These are phyloP conservation scores for Apostasia ramifera DNA, from an alignment of 106 monocot genomes.

Conservation along the genomic window DNA sequence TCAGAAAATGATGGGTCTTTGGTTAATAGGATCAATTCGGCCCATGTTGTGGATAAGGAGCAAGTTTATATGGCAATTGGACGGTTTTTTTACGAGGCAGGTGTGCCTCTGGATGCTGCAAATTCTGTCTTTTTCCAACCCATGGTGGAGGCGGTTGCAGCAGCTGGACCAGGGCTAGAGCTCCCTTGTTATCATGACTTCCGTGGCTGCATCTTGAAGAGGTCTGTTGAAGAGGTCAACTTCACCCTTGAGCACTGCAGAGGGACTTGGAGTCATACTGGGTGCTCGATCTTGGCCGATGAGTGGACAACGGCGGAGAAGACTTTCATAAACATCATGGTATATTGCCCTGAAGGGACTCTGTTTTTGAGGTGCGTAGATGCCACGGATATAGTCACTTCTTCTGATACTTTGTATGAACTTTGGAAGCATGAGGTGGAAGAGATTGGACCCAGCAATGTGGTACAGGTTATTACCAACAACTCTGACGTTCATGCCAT, in stretches of 20 bases:
- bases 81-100: constrained; percentile 68
- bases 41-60: constrained; percentile 25
- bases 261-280: constrained; percentile 65
- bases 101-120: constrained; percentile 61
- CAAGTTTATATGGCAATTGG: constrained; percentile 64
- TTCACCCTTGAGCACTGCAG: constrained; percentile 34
- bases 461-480: constrained; percentile 79
- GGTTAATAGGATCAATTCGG: constrained; percentile 4
- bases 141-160: constrained; percentile 72
- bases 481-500: constrained; percentile 47
- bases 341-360: constrained; percentile 82
- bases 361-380: constrained; percentile 76
- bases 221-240: constrained; percentile 48
- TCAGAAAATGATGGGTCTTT: not conserved
- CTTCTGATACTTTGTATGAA: constrained; percentile 70
- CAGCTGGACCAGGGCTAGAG: constrained; percentile 45
- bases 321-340: constrained; percentile 69
- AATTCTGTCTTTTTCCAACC: constrained; percentile 72
- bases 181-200: constrained; percentile 62
- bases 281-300: constrained; percentile 84
- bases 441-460: constrained; percentile 67
- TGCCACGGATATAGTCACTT: constrained; percentile 59
- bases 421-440: constrained; percentile 74
- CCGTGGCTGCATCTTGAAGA: constrained; percentile 61
- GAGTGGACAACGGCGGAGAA: constrained; percentile 62